Evolutionary conservation across 2,329 filamentous ascomycete genomes (phyloP), one percentile per base, ranked within the genome.

Genomic region (Sordariomycetes sp.): DNA sequence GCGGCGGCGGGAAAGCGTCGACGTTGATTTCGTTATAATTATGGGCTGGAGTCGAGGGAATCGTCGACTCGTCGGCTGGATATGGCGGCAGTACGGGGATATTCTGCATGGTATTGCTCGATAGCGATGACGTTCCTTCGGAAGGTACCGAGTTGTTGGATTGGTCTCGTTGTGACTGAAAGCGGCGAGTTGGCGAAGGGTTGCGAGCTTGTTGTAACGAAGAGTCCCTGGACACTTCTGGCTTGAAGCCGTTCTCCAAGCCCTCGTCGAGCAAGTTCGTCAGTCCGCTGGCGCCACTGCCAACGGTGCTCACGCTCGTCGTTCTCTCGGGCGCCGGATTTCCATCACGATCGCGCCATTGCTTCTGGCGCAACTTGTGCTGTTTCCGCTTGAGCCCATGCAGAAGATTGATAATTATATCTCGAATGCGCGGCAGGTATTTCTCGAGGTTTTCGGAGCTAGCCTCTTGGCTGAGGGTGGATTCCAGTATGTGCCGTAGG

Each of bases 361-460:
- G 72, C 42, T 72, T 78, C 48, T 79, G 75, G 19, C 77, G 66
- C 49, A 98, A 61, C 48, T 87, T 86, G 51, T 94, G 88, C 54
- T 98, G 92, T 58, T 98, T 98, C 58, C 90, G 82, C 66, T 98
- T 98, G 42, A 98, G 63, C 3, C 92, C 92, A 55, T 98, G 92
- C 8, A 98, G 72, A 20, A 98, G 69, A 54, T 94, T 95, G 58
- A 98, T 96, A 53, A 98, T 98, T 50, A 98, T 98, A 57, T 98
- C 92, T 48, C 92, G 80, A 56, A 98, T 98, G 39, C 84, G 78
- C 1, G 92, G 92, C 21, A 98, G 67, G 56, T 94, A 98, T 54
- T 83, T 84, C 56, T 98, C 92, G 40, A 98, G 70, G 57, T 88
- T 95, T 53, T 93, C 82, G 32, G 88, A 80, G 46, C 86, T 95